Evolutionary conservation across 2,329 filamentous ascomycete species (phyloP), one percentile per base, ranked within the genome.

Genomic region (Fusarium lateritium): DNA sequence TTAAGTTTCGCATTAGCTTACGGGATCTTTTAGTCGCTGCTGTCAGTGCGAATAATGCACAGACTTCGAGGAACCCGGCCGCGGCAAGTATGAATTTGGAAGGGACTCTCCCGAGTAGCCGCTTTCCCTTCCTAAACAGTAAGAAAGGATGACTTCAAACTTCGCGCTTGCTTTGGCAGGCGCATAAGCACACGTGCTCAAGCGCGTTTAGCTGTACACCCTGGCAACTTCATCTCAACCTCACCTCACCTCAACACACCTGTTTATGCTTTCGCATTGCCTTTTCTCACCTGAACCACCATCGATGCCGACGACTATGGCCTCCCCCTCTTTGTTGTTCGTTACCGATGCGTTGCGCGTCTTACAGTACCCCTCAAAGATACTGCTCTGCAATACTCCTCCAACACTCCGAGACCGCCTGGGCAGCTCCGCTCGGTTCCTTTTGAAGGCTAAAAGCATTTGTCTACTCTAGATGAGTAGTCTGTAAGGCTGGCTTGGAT

Each of bases 61-160:
- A 46, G 45, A 39, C 46, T 17, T 47, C 17, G 42, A 47, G 36
- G 60, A 46, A 64, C 58, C 67, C 63, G 67, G 67, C 67, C 67
- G 67, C 67, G 67, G 67, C 67, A 70, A 70, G 55, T 62, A 65
- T 70, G 59, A 24, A 70, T 65, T 52, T 61, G 67, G 67, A 63
- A 70, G 42, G 59, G 42, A 65, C 59, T 45, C 40, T 44, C 22
- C n/a, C 36, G 13, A 50, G 26, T 39, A 54, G 11, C 54, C 49
- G 43, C 21, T 36, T 31, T 40, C 55, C 51, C 56, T 56, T 62
- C 52, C 40, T 15, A 44, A 46, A 51, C 17, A 45, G 49, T 43
- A 14, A 44, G n/a, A 43, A 60, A 22, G 34, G 34, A 62, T 31
- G 38, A 53, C 55, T 58, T 70, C 54, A 50, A 69, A 24, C 50